Conservation (phyloP, 306 rosid species). For the Fagus sylvatica region DNA sequence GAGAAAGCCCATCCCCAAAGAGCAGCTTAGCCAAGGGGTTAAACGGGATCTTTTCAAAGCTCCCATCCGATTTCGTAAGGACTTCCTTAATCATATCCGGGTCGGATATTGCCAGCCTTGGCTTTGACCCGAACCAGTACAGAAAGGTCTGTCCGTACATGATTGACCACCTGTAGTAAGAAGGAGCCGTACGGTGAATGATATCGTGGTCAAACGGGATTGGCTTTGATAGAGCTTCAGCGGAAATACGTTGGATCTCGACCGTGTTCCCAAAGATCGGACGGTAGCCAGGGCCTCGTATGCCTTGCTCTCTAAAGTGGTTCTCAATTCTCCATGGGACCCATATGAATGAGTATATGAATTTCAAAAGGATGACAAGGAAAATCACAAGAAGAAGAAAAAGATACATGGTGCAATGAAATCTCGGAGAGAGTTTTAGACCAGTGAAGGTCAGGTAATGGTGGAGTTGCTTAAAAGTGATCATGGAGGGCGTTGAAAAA, state of each 20-base stretch:
- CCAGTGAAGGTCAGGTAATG: too few species aligned
- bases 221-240: slow-evolving; percentile 38
- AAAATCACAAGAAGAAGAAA: neutral
- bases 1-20: slow-evolving; percentile 58
- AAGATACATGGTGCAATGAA: slow-evolving; percentile 22
- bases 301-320: slow-evolving; percentile 60
- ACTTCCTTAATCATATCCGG: slow-evolving; percentile 66
- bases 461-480: too few species aligned
- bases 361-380: slow-evolving; percentile 32
- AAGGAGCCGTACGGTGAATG: slow-evolving; percentile 45
- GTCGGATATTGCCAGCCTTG: slow-evolving; percentile 64
- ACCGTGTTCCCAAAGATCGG: slow-evolving; percentile 55
- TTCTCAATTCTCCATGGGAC: slow-evolving; percentile 46
- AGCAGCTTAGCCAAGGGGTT: slow-evolving; percentile 51
- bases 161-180: slow-evolving; percentile 54
- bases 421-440: neutral
- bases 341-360: slow-evolving; percentile 39
- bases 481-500: neutral
- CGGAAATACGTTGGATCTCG: slow-evolving; percentile 48
- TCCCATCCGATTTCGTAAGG: slow-evolving; percentile 39
- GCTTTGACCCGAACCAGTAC: slow-evolving; percentile 66
- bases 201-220: slow-evolving; percentile 45
- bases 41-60: slow-evolving; percentile 23
- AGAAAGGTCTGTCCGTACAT: slow-evolving; percentile 61
- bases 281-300: slow-evolving; percentile 65